phyloP scores from a whole-genome alignment of 352 stramenopile genomes.

The Globisporangium apiculatum region DNA sequence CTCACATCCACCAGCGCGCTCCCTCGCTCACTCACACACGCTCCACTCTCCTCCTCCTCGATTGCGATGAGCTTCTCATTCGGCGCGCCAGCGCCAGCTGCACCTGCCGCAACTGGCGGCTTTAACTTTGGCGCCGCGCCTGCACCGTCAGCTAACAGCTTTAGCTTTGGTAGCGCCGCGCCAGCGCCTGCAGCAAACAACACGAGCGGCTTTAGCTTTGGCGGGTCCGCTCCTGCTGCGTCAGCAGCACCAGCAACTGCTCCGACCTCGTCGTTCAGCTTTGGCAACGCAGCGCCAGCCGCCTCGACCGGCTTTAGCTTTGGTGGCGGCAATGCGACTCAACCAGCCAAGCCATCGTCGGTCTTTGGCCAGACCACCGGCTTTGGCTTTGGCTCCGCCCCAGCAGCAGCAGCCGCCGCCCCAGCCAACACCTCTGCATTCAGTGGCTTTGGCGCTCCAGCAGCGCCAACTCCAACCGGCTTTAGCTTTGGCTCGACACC shows the following conservation, averaged over 20 bases:
- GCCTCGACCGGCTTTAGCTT: constrained; percentile 32
- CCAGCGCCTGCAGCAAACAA: constrained; percentile 16
- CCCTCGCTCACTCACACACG: no score
- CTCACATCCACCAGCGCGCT: no score
- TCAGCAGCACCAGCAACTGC: not conserved
- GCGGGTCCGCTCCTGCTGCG: not conserved
- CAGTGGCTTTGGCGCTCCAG: constrained; percentile 21
- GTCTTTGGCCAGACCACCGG: constrained; percentile 39
- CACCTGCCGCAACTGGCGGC: constrained; percentile 15
- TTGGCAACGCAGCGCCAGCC: constrained; percentile 7
- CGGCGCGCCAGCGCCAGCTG: constrained; percentile 20
- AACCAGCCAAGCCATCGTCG: constrained; percentile 29
- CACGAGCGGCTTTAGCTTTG: constrained; percentile 24
- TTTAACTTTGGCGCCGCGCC: constrained; percentile 20
- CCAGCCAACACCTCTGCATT: constrained; percentile 14
- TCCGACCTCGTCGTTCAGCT: constrained; percentile 11
- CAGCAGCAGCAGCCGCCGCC: constrained; percentile 6
- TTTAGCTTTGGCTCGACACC: constrained; percentile 29
- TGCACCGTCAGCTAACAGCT: constrained; percentile 3
- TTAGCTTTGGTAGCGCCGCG: constrained; percentile 23
- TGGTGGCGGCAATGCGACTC: constrained; percentile 17
- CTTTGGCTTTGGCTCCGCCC: constrained; percentile 23
- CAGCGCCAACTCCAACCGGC: constrained; percentile 5
- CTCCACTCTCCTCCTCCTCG: constrained; percentile 8
- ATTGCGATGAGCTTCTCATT: constrained; percentile 45